Evolutionary conservation across 768 basidiomycete genomes (phyloP).

Genomic region (Guyanaporus albipodus): DNA sequence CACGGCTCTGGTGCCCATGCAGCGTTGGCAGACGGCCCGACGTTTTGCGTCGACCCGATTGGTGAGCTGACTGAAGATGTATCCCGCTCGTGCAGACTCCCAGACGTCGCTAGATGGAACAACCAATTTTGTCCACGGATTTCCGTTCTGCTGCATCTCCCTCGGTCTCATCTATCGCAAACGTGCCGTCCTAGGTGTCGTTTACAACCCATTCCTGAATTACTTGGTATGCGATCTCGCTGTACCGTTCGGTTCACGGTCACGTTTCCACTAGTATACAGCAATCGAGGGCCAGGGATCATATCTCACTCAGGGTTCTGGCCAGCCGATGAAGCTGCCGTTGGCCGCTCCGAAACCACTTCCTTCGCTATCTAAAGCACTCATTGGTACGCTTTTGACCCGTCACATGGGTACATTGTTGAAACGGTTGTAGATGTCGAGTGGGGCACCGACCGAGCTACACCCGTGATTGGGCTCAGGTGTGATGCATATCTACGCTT

Average conservation of each 20-base stretch:
- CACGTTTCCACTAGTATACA: slow-evolving; percentile 52
- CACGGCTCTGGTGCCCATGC: slow-evolving; percentile 69
- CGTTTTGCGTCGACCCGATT: slow-evolving; percentile 95
- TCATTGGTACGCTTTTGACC: slow-evolving; percentile 47
- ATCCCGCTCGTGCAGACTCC: background rate
- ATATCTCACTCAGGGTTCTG: slow-evolving; percentile 51
- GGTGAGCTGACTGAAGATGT: slow-evolving; percentile 40
- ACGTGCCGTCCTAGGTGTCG: slow-evolving; percentile 82
- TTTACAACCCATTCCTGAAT: slow-evolving; percentile 89
- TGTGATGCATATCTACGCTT: slow-evolving; percentile 67
- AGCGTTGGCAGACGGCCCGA: slow-evolving; percentile 80
- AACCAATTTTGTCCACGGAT: slow-evolving; percentile 82
- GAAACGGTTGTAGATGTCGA: slow-evolving; percentile 56
- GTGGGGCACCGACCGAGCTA: slow-evolving; percentile 79
- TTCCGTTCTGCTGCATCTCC: slow-evolving; percentile 85
- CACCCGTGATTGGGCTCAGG: slow-evolving; percentile 54
- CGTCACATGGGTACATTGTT: background rate
- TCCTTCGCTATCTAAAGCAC: slow-evolving; percentile 65
- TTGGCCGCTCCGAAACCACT: slow-evolving; percentile 59
- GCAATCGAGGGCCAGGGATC: slow-evolving; percentile 77
- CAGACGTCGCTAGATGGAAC: slow-evolving; percentile 65
- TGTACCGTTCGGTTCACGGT: background rate
- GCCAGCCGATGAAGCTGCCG: slow-evolving; percentile 55
- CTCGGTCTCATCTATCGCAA: slow-evolving; percentile 88
- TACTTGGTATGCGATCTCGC: slow-evolving; percentile 49